Conservation (phyloP, 164 flowering plant species). For the Akebia trifoliata region DNA sequence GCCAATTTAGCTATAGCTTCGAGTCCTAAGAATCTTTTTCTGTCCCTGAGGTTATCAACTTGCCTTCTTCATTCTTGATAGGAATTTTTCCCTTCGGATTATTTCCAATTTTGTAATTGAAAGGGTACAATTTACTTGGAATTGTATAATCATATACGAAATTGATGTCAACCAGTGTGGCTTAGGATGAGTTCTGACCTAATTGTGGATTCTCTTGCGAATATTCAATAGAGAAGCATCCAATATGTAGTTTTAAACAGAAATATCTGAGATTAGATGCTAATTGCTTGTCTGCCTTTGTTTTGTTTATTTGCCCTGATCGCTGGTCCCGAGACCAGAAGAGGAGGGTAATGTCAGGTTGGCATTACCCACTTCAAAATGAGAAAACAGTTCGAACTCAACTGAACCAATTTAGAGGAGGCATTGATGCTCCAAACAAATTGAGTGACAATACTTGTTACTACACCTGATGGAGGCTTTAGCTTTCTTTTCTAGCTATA, state of each 20-base stretch:
- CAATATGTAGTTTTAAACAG: neutral
- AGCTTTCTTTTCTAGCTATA: too few relatives aligned
- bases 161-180: neutral
- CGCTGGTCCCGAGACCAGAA: too few relatives aligned
- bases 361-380: slow-evolving; percentile 8
- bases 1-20: neutral
- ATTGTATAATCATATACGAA: neutral
- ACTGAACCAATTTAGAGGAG: slow-evolving; percentile 11
- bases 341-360: too few relatives aligned
- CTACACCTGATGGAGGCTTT: slow-evolving; percentile 19
- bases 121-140: neutral
- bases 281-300: too few relatives aligned
- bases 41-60: neutral
- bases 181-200: neutral
- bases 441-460: slow-evolving; percentile 8
- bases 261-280: neutral
- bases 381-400: slow-evolving; percentile 9
- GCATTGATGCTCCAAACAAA: slow-evolving; percentile 15
- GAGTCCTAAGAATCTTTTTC: neutral
- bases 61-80: neutral
- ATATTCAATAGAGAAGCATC: neutral
- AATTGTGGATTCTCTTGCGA: neutral
- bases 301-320: too few relatives aligned
- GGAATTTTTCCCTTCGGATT: neutral
- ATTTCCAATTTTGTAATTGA: neutral